Evolutionary conservation across 2,329 filamentous ascomycete species (phyloP), one percentile per base, ranked within the genome.

Genomic region (Ilyonectria destructans): DNA sequence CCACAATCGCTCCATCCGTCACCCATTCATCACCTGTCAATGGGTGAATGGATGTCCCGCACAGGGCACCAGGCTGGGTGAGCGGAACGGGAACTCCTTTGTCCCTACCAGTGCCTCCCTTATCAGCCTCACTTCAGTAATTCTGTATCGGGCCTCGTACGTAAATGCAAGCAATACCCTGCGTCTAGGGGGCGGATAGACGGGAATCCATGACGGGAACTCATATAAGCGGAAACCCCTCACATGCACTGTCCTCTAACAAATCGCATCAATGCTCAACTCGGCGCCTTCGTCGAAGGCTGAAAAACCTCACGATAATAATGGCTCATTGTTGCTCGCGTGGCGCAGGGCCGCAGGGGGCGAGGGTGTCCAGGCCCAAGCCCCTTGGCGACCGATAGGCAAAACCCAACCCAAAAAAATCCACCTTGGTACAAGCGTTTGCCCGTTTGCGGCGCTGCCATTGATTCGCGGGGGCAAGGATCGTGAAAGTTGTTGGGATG

Each of bases 21-120:
- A 52, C 49, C 51, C n/a, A 54, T 54, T 23, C 31, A 52, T 52
- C 49, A 52, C 49, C 45, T 49, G 51, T 45, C 59, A 17, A 62
- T 62, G 59, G 59, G n/a, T 43, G 46, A 55, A 62, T 37, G 59
- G 59, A 62, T 55, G 31, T 35, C 17, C 59, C 59, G 59, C 59
- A 62, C 59, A 45, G 59, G 59, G 59, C 59, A 62, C 54, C 51
- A 19, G 31, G 17, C 59, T 62, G 59, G 51, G 37, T 62, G 59
- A 62, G 56, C 51, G 59, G 59, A 62, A 55, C 51, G 9, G 9
- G 15, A n/a, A 37, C 31, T 23, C 29, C 29, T 33, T 46, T n/a
- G 23, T 19, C 54, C 31, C 35, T 35, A 43, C 29, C 10, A 33
- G 15, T 35, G 12, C n/a, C 26, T n/a, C 40, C 29, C 56, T 58